A percentile compares a stretch with the other conserved stretches of the same genome.
These are phyloP conservation scores for Plasmodium gallinaceum DNA, from an alignment of 169 alveolate genomes.

Conservation along the genomic window DNA sequence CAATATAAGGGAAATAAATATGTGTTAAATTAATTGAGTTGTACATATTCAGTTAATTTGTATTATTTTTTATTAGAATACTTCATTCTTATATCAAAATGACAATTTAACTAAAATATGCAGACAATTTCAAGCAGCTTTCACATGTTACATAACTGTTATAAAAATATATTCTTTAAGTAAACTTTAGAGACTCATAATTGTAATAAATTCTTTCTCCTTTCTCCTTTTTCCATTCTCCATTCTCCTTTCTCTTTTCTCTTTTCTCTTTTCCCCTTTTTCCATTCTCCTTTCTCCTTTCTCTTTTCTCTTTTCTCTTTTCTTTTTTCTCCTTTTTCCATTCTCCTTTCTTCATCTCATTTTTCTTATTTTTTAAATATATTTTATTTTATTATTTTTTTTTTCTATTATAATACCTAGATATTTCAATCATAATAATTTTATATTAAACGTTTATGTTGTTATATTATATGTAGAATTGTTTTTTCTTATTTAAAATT, in stretches of 20 bases:
- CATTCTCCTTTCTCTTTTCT: neutral
- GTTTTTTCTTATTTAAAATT: neutral
- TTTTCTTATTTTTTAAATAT: neutral
- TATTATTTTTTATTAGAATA: neutral
- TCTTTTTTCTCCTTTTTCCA: neutral
- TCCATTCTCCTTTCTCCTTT: too few species aligned
- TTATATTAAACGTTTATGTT: neutral
- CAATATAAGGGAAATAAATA: neutral
- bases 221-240: neutral
- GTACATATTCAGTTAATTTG: neutral
- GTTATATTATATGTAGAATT: neutral
- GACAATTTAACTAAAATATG: neutral
- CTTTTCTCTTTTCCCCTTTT: neutral
- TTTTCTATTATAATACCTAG: too few species aligned
- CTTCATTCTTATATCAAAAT: neutral
- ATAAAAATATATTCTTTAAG: too few species aligned
- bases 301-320: neutral
- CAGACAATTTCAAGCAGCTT: neutral
- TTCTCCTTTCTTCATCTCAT: too few species aligned
- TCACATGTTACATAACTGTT: conserved; percentile 11
- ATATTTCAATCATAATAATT: neutral
- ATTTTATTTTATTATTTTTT: too few species aligned
- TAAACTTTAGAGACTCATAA: neutral
- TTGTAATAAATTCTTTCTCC: too few species aligned
- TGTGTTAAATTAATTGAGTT: too few species aligned